phyloP scores from a whole-genome alignment of 164 flowering plant species.

The Echeveria elegans region DNA sequence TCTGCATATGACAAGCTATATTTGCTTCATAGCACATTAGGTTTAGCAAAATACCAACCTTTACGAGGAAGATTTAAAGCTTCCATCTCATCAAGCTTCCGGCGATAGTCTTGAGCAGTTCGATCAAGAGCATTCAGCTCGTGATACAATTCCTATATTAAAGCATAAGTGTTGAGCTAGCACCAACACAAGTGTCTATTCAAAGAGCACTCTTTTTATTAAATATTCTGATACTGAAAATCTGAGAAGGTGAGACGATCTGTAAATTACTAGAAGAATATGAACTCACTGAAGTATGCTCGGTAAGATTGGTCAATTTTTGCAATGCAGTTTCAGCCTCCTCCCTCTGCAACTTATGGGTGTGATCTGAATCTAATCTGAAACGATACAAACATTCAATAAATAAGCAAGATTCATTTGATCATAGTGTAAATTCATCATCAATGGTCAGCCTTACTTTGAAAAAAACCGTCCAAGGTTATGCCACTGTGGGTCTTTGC shows the following conservation, averaged over 20 bases:
- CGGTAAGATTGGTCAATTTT: constrained; percentile 40
- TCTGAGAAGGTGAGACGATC: neutral
- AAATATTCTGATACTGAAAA: neutral
- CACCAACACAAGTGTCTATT: neutral
- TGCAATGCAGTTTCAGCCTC: constrained; percentile 41
- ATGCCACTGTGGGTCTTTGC: constrained; percentile 95
- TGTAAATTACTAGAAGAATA: neutral
- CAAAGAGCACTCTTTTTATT: neutral
- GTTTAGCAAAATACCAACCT: constrained; percentile 14
- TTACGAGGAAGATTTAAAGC: constrained; percentile 15
- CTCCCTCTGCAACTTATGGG: constrained; percentile 21
- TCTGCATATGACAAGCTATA: neutral
- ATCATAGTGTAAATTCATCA: neutral
- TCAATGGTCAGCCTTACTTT: constrained; percentile 33
- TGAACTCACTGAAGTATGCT: constrained; percentile 49
- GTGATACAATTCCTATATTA: constrained; percentile 30
- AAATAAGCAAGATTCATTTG: neutral
- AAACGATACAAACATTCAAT: neutral
- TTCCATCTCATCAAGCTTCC: constrained; percentile 20
- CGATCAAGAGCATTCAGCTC: constrained; percentile 28
- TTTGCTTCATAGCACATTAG: neutral
- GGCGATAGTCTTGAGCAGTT: constrained; percentile 25
- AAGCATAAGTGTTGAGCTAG: neutral
- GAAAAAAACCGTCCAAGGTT: constrained; percentile 81
- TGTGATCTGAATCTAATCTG: constrained; percentile 35